Base-by-base conservation (phyloP, 2,329 filamentous ascomycete genomes). In the Colletotrichum ledebouriae region DNA sequence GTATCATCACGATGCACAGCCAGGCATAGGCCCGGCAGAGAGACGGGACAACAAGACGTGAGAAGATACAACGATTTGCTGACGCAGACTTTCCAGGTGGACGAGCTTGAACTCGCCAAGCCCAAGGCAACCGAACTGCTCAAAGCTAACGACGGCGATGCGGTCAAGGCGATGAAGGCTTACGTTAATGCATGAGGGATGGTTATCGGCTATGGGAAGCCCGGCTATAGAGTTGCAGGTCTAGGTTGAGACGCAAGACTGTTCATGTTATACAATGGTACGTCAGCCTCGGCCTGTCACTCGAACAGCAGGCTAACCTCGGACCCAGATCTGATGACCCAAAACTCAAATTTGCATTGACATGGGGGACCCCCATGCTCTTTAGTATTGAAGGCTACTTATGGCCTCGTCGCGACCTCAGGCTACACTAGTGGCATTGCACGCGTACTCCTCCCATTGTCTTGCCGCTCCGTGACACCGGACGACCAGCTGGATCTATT, bases 81-180 rank as follows among this genome's bases (percentile, higher is more conserved):
- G 17, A 55, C 37, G 47, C 34, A 10, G 29, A 12, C 1, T 9
- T 7, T 15, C 49, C 67, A 90, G 89, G 83, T 92, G 12, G 88
- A 92, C 55, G 86, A 94, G 76, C 84, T 94, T 37, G 92, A 95
- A 70, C 76, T 95, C 41, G 80, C 87, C 1, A 94, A 93, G 78
- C 73, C 81, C 2, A 93, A 90, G 78, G 93, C 91, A 2, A 94
- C 90, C 2, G 92, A 95, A 69, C 78, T 95, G 58, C 83, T 96
- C 5, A 90, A 89, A 77, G 83, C 86, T 5, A 84, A 94, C 73
- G 91, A 94, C 57, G 93, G 92, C 3, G 85, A 93, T 75, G 87
- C 86, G 2, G 84, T 90, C 44, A 85, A 87, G 77, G 92, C 92
- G 1, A 86, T 95, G 83, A 85, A 80, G 67, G 87, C 89, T 0